Base-by-base conservation (phyloP, 2,329 filamentous ascomycete genomes). In the Dryadomyces quercus-mongolicae region DNA sequence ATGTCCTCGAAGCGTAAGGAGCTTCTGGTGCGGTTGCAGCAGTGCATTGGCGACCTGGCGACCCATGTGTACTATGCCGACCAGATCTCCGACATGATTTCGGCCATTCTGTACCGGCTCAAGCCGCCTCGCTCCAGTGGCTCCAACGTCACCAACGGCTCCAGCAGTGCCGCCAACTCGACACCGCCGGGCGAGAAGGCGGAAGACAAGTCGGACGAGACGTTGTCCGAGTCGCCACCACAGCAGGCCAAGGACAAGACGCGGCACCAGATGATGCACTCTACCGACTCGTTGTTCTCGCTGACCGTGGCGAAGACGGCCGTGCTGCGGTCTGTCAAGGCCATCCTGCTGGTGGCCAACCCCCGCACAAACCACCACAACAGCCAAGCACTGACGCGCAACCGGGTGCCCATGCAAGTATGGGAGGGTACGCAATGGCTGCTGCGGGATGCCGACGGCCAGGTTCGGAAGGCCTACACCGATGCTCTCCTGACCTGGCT, bases 401-500 rank as follows among this genome's bases (percentile, higher is more conserved):
- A 85, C 65, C 81, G 76, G 44, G 87, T 94, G 1, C 84, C 87
- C 0, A 76, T 95, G 9, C 80, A 86, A 54, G 86, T 91, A 0
- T 98, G 93, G 93, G 91, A 97, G 67, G 89, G 88, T n/a, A 95
- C 91, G 0, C 89, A 96, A 58, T 95, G 89, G 88, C 79, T 97
- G 47, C 72, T 97, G 20, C 83, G 86, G 42, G 92, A 96, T 63
- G 76, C 81, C 1, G 85, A 91, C 62, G 81, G 81, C 36, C 76
- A 81, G 36, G 90, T 97, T 38, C 82, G 91, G 53, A 85, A 85
- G 65, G 88, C 90, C 0, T 98, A 97, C 61, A 81, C 84, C 7
- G 88, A 95, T 66, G 87, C 89, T 5, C 68, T 97, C 16, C 68
- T 88, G 44, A 87, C 86, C 0, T 98, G 92, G 90, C 74, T 96